Evolutionary conservation across 140 eudicot species (phyloP), one percentile per base, ranked within the genome.

Genomic region (Erigeron philadelphicus): DNA sequence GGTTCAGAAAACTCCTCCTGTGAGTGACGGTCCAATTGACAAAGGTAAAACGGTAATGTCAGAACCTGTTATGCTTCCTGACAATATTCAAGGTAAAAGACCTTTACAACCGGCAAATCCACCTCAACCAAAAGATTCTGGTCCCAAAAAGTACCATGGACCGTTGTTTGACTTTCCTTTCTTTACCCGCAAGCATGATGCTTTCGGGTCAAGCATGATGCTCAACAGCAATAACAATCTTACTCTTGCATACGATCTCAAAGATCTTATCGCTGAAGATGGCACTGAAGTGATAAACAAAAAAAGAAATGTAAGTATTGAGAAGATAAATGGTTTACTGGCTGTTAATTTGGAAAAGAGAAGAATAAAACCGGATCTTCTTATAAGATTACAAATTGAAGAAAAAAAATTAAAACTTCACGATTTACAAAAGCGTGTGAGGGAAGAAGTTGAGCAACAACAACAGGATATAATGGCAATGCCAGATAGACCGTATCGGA

Each of bases 391-490:
- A 82, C 98, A 93, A 77, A 89, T 93, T 61, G 96, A 93, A 79
- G 95, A 90, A 53, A 93, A 86, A 61, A 93, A 93, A 62, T 84
- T 93, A 35, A 79, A 61, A 68, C 83, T 89, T 38, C 75, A 78
- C 43, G 98, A 89, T 74, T 61, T 80, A 44, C 98, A 93, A 78
- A 82, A 86, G 38, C 95, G 88, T 15, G 80, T 93, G 74, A 81
- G 96, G 72, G 96, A 86, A 0, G 90, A 89, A 79, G 85, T 93
- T 16, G 96, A 93, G 73, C 94, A 84, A 23, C 93, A 89, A 56
- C 98, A 93, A 55, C 93, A 82, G 72, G 96, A 93, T 49, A 88
- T 93, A 75, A 89, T 93, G 98, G 90, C 94, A 1, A 93, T 93
- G 98, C 95, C 95, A 48, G 98, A 93, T 67, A 81, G 98, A 66